A percentile compares a stretch with the other conserved stretches of the same genome.
phyloP scores from a whole-genome alignment of 2,329 filamentous ascomycete species.

The Lecanicillium sp. region DNA sequence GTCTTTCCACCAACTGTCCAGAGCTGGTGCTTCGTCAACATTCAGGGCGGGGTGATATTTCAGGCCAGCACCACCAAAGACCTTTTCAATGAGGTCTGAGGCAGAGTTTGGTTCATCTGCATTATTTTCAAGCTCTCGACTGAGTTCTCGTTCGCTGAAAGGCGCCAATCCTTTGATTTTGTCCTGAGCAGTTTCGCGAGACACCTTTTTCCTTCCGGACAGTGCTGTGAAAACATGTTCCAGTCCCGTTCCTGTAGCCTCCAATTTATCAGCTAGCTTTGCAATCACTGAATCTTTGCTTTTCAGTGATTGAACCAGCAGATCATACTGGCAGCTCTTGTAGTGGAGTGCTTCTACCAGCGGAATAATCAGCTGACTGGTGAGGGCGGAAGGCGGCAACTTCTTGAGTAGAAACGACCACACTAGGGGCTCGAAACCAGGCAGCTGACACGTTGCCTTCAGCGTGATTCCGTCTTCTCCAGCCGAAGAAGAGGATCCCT shows the following conservation, averaged over 20 bases:
- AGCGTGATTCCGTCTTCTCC: constrained; percentile 38
- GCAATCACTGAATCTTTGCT: constrained; percentile 45
- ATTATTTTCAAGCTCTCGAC: constrained; percentile 15
- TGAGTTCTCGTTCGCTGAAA: constrained; percentile 35
- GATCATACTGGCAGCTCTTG: constrained; percentile 30
- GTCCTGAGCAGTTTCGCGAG: constrained; percentile 34
- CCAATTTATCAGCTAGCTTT: constrained; percentile 46
- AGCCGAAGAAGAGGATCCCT: constrained; percentile 21
- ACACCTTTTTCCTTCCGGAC: constrained; percentile 37
- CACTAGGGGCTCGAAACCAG: constrained; percentile 53
- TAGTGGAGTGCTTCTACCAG: constrained; percentile 38
- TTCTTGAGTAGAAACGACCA: constrained; percentile 57
- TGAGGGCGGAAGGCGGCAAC: constrained; percentile 30
- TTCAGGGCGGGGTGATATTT: constrained; percentile 19
- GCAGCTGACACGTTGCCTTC: constrained; percentile 50
- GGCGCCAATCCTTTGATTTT: constrained; percentile 43
- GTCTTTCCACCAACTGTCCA: constrained; percentile 43
- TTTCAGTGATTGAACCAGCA: constrained; percentile 32
- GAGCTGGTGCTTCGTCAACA: constrained; percentile 21
- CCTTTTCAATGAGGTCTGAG: constrained; percentile 27
- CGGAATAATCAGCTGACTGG: constrained; percentile 43
- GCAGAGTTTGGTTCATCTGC: constrained; percentile 21
- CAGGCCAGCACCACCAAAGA: constrained; percentile 30
- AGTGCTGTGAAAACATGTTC: constrained; percentile 46
- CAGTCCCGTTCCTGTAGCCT: constrained; percentile 39